Conservation (phyloP, 225 moss, liverwort and hornwort genomes). For the Bryoerythrophyllum caledonicum region DNA sequence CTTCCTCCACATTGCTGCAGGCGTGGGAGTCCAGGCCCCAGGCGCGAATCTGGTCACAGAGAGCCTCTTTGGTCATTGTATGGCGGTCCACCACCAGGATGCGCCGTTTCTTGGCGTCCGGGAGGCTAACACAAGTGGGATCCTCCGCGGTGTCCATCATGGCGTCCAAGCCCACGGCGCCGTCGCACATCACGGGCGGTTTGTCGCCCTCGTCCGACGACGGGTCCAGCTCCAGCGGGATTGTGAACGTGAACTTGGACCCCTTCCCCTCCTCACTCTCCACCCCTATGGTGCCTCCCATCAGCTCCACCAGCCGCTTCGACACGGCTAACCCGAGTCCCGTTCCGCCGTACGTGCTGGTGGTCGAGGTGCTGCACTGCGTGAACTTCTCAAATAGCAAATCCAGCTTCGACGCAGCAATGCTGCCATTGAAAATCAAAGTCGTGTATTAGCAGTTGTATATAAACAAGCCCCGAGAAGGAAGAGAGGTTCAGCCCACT, state of each 20-base stretch:
- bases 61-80: slow-evolving; percentile 47
- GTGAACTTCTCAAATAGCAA: slow-evolving; percentile 76
- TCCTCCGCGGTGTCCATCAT: slow-evolving; percentile 36
- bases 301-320: slow-evolving; percentile 69
- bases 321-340: slow-evolving; percentile 83
- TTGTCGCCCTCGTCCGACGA: slow-evolving; percentile 43
- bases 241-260: slow-evolving; percentile 49
- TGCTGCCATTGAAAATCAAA: slow-evolving; percentile 13
- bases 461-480: background rate
- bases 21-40: slow-evolving; percentile 42
- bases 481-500: background rate
- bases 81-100: slow-evolving; percentile 45
- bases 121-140: slow-evolving; percentile 5
- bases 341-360: slow-evolving; percentile 79
- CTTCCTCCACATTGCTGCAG: slow-evolving; percentile 41
- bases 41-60: slow-evolving; percentile 42
- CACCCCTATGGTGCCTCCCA: slow-evolving; percentile 45
- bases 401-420: slow-evolving; percentile 45
- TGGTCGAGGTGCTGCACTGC: slow-evolving; percentile 66
- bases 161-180: slow-evolving; percentile 13
- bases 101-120: slow-evolving; percentile 26
- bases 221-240: slow-evolving; percentile 41
- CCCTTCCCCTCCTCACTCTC: slow-evolving; percentile 50
- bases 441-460: too few species aligned
- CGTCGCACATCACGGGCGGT: slow-evolving; percentile 35